Evolutionary conservation across 176 grass and related monocot genomes (phyloP), one percentile per base, ranked within the genome.

Genomic region (Thinopyrum elongatum): DNA sequence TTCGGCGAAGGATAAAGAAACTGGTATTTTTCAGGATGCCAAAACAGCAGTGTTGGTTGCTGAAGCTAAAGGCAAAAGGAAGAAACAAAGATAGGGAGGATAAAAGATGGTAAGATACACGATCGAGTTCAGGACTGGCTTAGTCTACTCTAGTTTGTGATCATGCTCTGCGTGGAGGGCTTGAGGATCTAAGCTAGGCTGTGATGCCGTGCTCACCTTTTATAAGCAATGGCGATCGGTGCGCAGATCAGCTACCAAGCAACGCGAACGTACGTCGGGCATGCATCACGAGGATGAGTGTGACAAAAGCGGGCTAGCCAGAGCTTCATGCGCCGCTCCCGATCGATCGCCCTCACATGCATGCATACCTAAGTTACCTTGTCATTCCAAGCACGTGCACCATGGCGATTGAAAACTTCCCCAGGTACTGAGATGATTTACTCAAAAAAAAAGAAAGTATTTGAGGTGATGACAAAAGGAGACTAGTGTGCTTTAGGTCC

Each of bases 271-370:
- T 46, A 14, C 42, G 3, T 14, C 13, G 11, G 10, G 44, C 44
- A 47, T 36, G 69, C 82, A 51, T 29, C 67, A 75, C 68, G 87
- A 21, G 23, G 82, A 67, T 8, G 83, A 85, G 78, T 89, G 77
- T 14, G 19, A 7, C 8, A 35, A 14, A 89, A 74, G 87, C 65
- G 8, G 83, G 11, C 22, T 21, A 39, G 23, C 60, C 44, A 68
- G 39, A 34, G 82, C 28, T 51, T 44, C 41, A 25, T 53, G 61
- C 13, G 31, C 29, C 51, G 51, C 6, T 55, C 29, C 29, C 3
- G 68, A 39, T 36, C 35, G 36, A 6, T 23, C 65, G 2, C 6
- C 6, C 66, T 8, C 28, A 42, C 64, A 68, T 64, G n/a, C 66
- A 3, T 55, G 19, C 69, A 19, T 42, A 8, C 53, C 21, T 86